These are phyloP conservation scores for Brassica balearica DNA, from an alignment of 441 rosid species.

Conservation along the genomic window DNA sequence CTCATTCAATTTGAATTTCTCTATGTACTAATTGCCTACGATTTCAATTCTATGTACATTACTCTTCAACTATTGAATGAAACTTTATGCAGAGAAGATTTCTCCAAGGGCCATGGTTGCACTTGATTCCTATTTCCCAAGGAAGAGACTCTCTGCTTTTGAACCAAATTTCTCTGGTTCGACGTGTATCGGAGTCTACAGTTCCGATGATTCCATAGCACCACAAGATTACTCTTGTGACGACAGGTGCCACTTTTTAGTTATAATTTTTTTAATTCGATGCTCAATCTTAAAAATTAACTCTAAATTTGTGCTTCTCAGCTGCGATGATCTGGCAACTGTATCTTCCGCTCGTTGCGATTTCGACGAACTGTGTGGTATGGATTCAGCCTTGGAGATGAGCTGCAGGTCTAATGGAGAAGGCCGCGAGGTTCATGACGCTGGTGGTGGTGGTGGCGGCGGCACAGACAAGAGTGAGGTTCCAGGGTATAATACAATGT, in stretches of 20 bases:
- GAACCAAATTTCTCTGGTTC: constrained; percentile 42
- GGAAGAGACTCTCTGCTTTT: constrained; percentile 43
- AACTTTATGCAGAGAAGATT: constrained; percentile 32
- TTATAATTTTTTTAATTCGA: constrained; percentile 6
- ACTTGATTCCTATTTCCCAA: constrained; percentile 43
- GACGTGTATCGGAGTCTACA: constrained; percentile 41
- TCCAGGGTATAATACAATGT: constrained; percentile 46
- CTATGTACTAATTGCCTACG: background rate
- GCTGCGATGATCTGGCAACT: constrained; percentile 45
- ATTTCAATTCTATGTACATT: background rate
- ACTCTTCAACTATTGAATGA: constrained; percentile 2
- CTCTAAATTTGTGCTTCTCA: constrained; percentile 39
- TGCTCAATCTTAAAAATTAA: background rate
- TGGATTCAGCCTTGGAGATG: constrained; percentile 52
- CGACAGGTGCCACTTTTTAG: constrained; percentile 46
- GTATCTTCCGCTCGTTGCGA: constrained; percentile 48
- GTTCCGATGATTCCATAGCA: constrained; percentile 35
- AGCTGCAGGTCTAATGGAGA: constrained; percentile 75
- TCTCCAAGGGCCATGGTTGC: constrained; percentile 60
- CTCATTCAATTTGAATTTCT: background rate
- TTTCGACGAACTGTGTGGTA: constrained; percentile 51
- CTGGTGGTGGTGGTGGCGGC: constrained; percentile 51
- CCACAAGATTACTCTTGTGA: constrained; percentile 14
- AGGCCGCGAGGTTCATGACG: constrained; percentile 53
- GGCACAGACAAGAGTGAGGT: constrained; percentile 45